Conservation (phyloP, 2,329 filamentous ascomycete species). For the Lizonia empirigonia region DNA sequence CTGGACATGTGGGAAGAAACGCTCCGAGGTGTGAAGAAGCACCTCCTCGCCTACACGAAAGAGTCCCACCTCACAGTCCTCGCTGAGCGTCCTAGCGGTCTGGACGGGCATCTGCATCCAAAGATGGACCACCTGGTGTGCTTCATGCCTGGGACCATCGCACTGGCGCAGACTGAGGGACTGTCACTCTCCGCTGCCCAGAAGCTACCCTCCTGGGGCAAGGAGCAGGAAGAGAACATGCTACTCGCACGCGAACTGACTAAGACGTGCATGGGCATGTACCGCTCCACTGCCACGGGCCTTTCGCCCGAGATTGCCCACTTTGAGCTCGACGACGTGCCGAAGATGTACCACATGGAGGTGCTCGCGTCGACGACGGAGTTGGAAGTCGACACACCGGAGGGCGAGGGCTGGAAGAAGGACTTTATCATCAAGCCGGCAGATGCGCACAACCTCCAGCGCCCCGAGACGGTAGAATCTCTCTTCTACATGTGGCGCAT, state of each 20-base stretch:
- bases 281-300: slow-evolving; percentile 85
- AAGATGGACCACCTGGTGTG: slow-evolving; percentile 99
- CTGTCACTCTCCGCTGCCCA: slow-evolving; percentile 75
- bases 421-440: slow-evolving; percentile 80
- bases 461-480: slow-evolving; percentile 95
- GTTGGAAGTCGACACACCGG: slow-evolving; percentile 31
- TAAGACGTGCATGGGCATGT: slow-evolving; percentile 98
- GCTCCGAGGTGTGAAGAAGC: slow-evolving; percentile 82
- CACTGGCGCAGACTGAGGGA: slow-evolving; percentile 82
- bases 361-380: slow-evolving; percentile 52
- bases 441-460: slow-evolving; percentile 92
- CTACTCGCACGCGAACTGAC: slow-evolving; percentile 85
- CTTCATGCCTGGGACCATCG: slow-evolving; percentile 96
- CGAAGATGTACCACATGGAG: slow-evolving; percentile 61
- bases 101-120: slow-evolving; percentile 69
- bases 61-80: slow-evolving; percentile 84
- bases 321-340: slow-evolving; percentile 76
- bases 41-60: slow-evolving; percentile 87
- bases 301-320: slow-evolving; percentile 95
- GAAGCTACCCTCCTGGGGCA: slow-evolving; percentile 71
- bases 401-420: slow-evolving; percentile 69
- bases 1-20: slow-evolving; percentile 91
- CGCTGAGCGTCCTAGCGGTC: slow-evolving; percentile 79
- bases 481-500: slow-evolving; percentile 99
- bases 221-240: slow-evolving; percentile 85